Evolutionary conservation across 345 rosid species (phyloP).

Genomic region (Trapa bicornis): DNA sequence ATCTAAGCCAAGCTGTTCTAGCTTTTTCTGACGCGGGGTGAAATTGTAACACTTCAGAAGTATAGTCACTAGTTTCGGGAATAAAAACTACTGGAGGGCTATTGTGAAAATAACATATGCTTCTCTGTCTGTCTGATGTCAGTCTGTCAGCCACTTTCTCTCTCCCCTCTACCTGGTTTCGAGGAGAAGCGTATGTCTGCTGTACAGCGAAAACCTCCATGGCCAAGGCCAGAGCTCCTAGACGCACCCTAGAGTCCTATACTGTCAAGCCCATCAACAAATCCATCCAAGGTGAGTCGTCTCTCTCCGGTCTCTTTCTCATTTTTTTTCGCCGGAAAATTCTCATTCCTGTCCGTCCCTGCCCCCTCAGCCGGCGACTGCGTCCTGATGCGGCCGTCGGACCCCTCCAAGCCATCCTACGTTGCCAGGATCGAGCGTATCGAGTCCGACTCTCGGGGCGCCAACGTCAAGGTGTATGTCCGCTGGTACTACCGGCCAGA

Average conservation of each 20-base stretch:
- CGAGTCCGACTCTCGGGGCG: constrained; percentile 76
- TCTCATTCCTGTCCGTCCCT: neutral
- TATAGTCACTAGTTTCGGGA: too few relatives aligned
- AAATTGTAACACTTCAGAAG: too few relatives aligned
- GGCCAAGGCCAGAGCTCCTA: constrained; percentile 74
- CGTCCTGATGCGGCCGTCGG: constrained; percentile 89
- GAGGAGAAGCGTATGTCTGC: too few relatives aligned
- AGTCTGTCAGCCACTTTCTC: too few relatives aligned
- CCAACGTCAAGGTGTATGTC: constrained; percentile 59
- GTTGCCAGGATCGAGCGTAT: constrained; percentile 86
- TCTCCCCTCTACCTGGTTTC: too few relatives aligned
- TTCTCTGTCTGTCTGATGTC: too few relatives aligned
- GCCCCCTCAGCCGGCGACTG: constrained; percentile 58
- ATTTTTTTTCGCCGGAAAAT: neutral
- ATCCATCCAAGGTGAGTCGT: constrained; percentile 49
- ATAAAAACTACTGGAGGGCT: too few relatives aligned
- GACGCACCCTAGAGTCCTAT: constrained; percentile 59
- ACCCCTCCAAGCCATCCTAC: constrained; percentile 68
- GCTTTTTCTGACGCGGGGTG: too few relatives aligned
- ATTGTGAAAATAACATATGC: too few relatives aligned
- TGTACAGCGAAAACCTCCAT: constrained; percentile 17
- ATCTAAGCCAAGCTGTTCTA: too few relatives aligned
- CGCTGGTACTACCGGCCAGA: constrained; percentile 98
- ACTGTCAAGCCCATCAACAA: constrained; percentile 64
- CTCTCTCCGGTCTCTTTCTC: neutral